A percentile compares a stretch with the other conserved stretches of the same genome.
These are phyloP conservation scores for Allium fistulosum DNA, from an alignment of 106 monocot species.

Conservation along the genomic window DNA sequence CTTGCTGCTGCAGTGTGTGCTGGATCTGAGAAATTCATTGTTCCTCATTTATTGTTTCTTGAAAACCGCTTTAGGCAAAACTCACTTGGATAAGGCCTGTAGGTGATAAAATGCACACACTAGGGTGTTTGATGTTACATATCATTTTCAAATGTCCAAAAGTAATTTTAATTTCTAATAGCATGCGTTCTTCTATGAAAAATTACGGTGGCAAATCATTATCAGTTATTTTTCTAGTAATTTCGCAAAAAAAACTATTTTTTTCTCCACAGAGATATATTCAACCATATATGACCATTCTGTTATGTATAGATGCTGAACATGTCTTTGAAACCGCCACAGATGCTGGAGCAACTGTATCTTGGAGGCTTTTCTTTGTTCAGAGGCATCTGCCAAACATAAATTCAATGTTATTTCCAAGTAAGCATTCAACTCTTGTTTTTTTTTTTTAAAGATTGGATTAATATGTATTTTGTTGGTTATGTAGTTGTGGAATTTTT, in stretches of 20 bases:
- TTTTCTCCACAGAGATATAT: constrained; percentile 23
- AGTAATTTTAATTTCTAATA: constrained; percentile 27
- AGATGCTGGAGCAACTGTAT: constrained; percentile 45
- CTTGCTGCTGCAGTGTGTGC: constrained; percentile 53
- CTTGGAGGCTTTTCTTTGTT: constrained; percentile 59
- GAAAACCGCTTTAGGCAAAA: constrained; percentile 54
- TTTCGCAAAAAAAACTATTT: neutral
- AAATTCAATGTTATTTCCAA: constrained; percentile 15
- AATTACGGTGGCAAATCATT: neutral
- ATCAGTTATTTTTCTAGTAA: neutral
- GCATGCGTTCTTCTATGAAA: neutral
- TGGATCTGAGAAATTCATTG: constrained; percentile 31
- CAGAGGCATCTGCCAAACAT: constrained; percentile 33
- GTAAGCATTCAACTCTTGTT: neutral
- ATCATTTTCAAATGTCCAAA: constrained; percentile 64
- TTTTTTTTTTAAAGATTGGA: too few species aligned
- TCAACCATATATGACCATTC: constrained; percentile 27
- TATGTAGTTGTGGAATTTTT: too few species aligned
- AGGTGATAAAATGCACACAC: constrained; percentile 63
- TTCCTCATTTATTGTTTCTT: constrained; percentile 72
- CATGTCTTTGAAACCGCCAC: constrained; percentile 41
- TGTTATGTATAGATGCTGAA: constrained; percentile 35
- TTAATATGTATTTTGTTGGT: too few species aligned
- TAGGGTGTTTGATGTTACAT: constrained; percentile 92
- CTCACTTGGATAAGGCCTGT: constrained; percentile 71